Conservation (phyloP, 371 early-diverging fungal genomes). For the Saksenaea oblongispora region DNA sequence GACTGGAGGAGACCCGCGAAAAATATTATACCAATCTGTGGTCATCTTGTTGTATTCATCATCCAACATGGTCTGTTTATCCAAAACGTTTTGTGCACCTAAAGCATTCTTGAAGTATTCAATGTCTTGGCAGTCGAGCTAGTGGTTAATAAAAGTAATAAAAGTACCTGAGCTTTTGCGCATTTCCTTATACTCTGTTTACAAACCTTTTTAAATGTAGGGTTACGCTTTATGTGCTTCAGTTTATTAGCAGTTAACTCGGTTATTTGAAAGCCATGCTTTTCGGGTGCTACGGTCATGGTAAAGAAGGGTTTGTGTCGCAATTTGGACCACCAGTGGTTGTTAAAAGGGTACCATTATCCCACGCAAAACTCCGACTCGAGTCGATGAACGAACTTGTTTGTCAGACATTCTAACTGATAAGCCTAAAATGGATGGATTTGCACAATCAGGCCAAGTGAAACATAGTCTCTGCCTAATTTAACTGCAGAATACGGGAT, state of each 20-base stretch:
- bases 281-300: conserved; percentile 12
- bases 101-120: conserved; percentile 55
- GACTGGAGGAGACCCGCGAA: conserved; percentile 69
- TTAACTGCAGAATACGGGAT: too few relatives aligned
- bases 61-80: conserved; percentile 20
- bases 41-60: conserved; percentile 53
- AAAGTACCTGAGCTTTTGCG: not conserved
- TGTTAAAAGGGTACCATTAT: not conserved
- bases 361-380: not conserved
- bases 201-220: conserved; percentile 52
- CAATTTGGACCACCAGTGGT: not conserved
- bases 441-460: too few relatives aligned
- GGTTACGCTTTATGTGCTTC: conserved; percentile 38
- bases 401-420: too few relatives aligned
- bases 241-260: conserved; percentile 33
- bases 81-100: conserved; percentile 25
- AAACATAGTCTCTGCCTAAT: too few relatives aligned
- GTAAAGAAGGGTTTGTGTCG: not conserved
- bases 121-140: conserved; percentile 59
- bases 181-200: not conserved
- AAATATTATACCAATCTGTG: conserved; percentile 89
- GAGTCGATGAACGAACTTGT: too few relatives aligned
- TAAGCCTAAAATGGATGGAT: too few relatives aligned
- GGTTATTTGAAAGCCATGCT: conserved; percentile 37
- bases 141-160: not conserved